These are phyloP conservation scores for Epicoccum sorghinum DNA, from an alignment of 2,329 filamentous ascomycete species.

Conservation along the genomic window DNA sequence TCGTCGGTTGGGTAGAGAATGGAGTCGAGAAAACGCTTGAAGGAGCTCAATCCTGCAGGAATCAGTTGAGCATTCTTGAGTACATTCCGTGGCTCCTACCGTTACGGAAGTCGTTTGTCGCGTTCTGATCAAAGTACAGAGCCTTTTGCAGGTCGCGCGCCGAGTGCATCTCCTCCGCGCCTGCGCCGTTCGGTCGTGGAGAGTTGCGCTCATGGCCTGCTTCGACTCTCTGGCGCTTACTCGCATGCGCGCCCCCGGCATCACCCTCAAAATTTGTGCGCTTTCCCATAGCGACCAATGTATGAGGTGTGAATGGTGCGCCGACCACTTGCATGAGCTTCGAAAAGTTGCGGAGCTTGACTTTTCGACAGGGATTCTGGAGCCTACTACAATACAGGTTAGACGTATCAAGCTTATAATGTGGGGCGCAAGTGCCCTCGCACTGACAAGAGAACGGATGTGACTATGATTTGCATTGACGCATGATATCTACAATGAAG, in stretches of 20 bases:
- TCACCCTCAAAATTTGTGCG: constrained; percentile 42
- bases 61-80: constrained; percentile 14
- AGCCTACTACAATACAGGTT: not conserved
- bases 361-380: constrained; percentile 12
- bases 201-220: constrained; percentile 33
- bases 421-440: not conserved
- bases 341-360: constrained; percentile 12
- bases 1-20: constrained; percentile 63
- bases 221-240: constrained; percentile 42
- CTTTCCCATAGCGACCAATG: constrained; percentile 36
- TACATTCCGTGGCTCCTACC: constrained; percentile 23
- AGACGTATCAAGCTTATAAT: not conserved
- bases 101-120: constrained; percentile 35
- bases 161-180: constrained; percentile 40
- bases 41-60: constrained; percentile 65
- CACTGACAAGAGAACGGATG: too few relatives aligned
- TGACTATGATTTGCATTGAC: not conserved
- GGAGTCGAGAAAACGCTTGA: constrained; percentile 73
- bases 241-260: constrained; percentile 29
- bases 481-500: not conserved
- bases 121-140: constrained; percentile 46
- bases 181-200: constrained; percentile 23
- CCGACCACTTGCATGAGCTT: constrained; percentile 8
- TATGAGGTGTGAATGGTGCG: constrained; percentile 7
- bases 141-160: constrained; percentile 45